Base-by-base conservation (phyloP, 2,329 filamentous ascomycete species). In the Cladosporium sp. region DNA sequence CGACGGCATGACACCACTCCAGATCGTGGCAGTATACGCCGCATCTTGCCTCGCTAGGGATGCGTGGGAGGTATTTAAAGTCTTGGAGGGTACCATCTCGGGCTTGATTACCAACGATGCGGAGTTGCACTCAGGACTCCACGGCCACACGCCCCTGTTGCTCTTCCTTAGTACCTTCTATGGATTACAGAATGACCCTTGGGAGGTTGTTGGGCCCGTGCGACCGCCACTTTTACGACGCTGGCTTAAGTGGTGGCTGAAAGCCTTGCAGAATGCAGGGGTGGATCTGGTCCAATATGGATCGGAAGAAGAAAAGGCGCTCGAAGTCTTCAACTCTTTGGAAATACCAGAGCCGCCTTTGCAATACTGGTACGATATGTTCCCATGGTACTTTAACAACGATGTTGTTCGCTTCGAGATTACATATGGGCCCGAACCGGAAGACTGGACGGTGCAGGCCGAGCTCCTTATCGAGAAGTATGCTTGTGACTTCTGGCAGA, bases 41-140 rank as follows among this genome's bases (percentile, higher is more conserved):
- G 42, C 20, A 12, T 8, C 2, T 20, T 1, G 10, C 8, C 13
- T n/a, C 2, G 8, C 2, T 7, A 4, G 3, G 20, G 6, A 44
- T 6, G 3, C 2, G 5, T 3, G 1, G 2, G 6, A 12, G 5
- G 25, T 4, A 0, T 25, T 1, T 5, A 4, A 5, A 3, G 8
- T 3, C 7, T 4, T 28, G 22, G 3, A 28, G 25, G 22, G 9
- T 0, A 19, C 17, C 5, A 45, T 28, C 13, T 13, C 13, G 24
- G 40, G 12, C n/a, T n/a, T 28, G 3, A 25, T 45, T 3, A n/a
- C 22, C 10, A 17, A 13, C 15, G 42, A 22, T 28, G 24, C 42
- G 7, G 13, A n/a, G 25, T 7, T 45, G 2, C 22, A 45, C 20
- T 22, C n/a, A 3, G 22, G 22, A 4, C 10, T n/a, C 6, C 0